Conservation (phyloP, 1,284 basidiomycete species). For the Wolfiporia cocos region DNA sequence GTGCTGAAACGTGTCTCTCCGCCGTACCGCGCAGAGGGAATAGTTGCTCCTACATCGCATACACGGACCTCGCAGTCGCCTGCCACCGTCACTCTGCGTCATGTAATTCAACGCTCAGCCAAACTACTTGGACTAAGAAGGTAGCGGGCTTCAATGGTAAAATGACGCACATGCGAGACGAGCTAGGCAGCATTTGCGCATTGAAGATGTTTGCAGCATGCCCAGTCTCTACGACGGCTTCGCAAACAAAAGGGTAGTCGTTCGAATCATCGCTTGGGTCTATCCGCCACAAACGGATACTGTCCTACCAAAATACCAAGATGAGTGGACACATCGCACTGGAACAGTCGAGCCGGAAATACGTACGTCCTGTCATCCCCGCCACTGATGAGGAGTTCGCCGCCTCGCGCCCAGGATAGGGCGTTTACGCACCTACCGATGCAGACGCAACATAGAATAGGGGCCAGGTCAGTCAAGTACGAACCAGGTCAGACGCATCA, state of each 20-base stretch:
- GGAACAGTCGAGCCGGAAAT: background rate
- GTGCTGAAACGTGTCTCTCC: conserved; percentile 35
- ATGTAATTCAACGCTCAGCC: background rate
- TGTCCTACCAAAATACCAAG: conserved; percentile 18
- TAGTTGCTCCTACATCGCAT: conserved; percentile 63
- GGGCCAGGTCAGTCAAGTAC: too few species aligned
- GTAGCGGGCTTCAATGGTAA: background rate
- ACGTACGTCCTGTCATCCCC: conserved; percentile 81
- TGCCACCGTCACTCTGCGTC: conserved; percentile 4
- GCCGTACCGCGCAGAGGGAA: conserved; percentile 25
- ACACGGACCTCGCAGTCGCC: conserved; percentile 78
- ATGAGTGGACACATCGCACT: background rate
- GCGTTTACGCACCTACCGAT: conserved; percentile 77
- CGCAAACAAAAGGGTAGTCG: conserved; percentile 59
- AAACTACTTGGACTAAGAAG: background rate
- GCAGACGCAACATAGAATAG: too few species aligned
- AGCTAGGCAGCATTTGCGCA: conserved; percentile 75
- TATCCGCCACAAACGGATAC: conserved; percentile 67
- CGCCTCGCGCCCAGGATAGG: conserved; percentile 76
- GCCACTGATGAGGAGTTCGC: conserved; percentile 68
- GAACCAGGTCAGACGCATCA: background rate
- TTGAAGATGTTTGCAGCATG: conserved; percentile 89
- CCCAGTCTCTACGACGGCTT: conserved; percentile 65
- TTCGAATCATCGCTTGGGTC: conserved; percentile 30
- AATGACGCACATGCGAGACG: conserved; percentile 55